These are phyloP conservation scores for Tetradesmus lagerheimii DNA, from an alignment of 139 green algal species.

Conservation along the genomic window DNA sequence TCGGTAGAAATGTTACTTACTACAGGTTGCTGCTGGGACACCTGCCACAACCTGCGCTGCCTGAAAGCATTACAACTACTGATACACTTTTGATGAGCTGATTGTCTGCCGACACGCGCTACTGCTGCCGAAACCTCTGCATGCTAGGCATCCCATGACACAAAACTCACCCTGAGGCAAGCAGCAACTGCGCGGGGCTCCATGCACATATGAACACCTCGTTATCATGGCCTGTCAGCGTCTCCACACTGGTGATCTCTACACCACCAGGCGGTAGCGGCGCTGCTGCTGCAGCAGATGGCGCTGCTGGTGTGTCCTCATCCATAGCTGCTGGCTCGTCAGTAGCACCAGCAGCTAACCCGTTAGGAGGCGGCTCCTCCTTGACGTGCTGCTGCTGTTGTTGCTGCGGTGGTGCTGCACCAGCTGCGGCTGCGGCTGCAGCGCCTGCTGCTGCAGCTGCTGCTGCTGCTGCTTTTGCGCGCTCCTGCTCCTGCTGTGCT, in stretches of 20 bases:
- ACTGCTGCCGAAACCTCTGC: neutral
- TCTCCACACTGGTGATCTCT: slow-evolving; percentile 55
- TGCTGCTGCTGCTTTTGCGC: slow-evolving; percentile 36
- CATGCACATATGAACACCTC: slow-evolving; percentile 95
- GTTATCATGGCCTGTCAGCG: slow-evolving; percentile 80
- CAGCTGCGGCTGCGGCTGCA: slow-evolving; percentile 27
- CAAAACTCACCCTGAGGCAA: slow-evolving; percentile 80
- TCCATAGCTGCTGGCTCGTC: slow-evolving; percentile 73
- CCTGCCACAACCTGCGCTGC: no score
- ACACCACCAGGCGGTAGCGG: neutral
- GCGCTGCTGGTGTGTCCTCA: slow-evolving; percentile 57
- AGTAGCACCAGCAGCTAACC: slow-evolving; percentile 8
- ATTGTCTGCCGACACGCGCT: no score
- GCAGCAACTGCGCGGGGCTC: slow-evolving; percentile 78
- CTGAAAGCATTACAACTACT: no score
- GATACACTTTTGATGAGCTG: no score
- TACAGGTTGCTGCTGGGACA: no score
- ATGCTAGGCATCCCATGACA: neutral
- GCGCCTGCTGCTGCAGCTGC: slow-evolving; percentile 24
- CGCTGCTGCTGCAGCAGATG: neutral
- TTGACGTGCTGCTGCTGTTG: slow-evolving; percentile 31
- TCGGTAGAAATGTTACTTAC: no score
- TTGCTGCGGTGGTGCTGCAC: slow-evolving; percentile 24
- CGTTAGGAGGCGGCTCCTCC: neutral
- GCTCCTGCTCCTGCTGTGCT: slow-evolving; percentile 25